Evolutionary conservation across 1,139 yeast genomes (phyloP).

Genomic region (Pichia terricola): DNA sequence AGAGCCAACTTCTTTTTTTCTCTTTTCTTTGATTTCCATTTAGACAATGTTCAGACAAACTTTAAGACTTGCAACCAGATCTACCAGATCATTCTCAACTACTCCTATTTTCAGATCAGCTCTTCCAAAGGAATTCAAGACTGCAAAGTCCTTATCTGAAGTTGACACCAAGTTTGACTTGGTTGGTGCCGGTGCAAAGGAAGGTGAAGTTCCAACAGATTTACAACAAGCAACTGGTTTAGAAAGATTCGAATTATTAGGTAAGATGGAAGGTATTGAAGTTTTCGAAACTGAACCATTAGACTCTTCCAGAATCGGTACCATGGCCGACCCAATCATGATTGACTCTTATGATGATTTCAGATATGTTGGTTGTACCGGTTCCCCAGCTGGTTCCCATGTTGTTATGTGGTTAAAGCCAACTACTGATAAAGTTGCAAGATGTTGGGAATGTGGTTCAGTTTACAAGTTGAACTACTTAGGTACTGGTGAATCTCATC

Average conservation of each 20-base stretch:
- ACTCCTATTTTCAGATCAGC: slow-evolving; percentile 14
- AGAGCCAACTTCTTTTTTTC: neutral
- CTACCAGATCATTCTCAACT: slow-evolving; percentile 24
- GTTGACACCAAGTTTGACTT: slow-evolving; percentile 74
- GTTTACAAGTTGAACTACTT: slow-evolving; percentile 84
- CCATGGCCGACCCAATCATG: slow-evolving; percentile 76
- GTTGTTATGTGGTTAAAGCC: slow-evolving; percentile 91
- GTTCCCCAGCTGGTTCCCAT: slow-evolving; percentile 90
- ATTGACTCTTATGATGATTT: slow-evolving; percentile 86
- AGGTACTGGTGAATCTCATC: slow-evolving; percentile 39
- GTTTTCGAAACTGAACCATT: slow-evolving; percentile 88
- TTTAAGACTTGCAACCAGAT: slow-evolving; percentile 22
- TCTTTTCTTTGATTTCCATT: neutral
- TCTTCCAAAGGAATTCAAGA: slow-evolving; percentile 33
- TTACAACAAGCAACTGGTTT: slow-evolving; percentile 97
- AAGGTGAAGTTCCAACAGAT: slow-evolving; percentile 84
- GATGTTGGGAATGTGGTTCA: slow-evolving; percentile 99
- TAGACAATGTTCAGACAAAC: slow-evolving; percentile 26
- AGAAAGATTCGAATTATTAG: slow-evolving; percentile 91
- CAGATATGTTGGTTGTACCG: slow-evolving; percentile 97
- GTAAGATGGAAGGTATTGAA: slow-evolving; percentile 93
- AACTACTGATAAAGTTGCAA: slow-evolving; percentile 69
- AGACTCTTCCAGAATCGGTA: slow-evolving; percentile 81
- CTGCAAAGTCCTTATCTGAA: slow-evolving; percentile 64
- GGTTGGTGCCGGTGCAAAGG: slow-evolving; percentile 81